Evolutionary conservation across 2,329 filamentous ascomycete genomes (phyloP).

Genomic region (Pseudogymnoascus sp.): DNA sequence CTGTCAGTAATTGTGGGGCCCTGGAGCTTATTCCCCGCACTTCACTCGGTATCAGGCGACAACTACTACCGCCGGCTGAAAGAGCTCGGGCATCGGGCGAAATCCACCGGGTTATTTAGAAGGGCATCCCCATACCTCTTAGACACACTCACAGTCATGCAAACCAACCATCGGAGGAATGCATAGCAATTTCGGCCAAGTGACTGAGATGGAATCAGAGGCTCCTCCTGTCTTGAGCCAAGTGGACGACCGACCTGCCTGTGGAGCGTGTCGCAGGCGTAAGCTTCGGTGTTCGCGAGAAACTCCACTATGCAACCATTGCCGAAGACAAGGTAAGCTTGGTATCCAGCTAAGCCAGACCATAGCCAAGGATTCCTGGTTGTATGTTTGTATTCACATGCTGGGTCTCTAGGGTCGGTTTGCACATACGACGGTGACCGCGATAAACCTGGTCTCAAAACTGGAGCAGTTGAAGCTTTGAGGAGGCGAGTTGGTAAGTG

Average conservation of each 20-base stretch:
- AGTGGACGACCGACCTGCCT: slow-evolving; percentile 13
- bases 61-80: background rate
- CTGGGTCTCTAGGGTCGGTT: background rate
- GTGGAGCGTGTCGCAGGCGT: slow-evolving; percentile 17
- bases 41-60: slow-evolving; percentile 2
- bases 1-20: background rate
- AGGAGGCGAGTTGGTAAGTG: slow-evolving; percentile 15
- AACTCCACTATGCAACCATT: slow-evolving; percentile 16
- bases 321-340: slow-evolving; percentile 10
- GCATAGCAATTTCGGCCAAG: background rate
- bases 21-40: background rate
- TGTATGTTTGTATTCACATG: background rate
- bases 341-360: background rate
- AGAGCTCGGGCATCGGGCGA: slow-evolving; percentile 4
- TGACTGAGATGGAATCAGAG: background rate
- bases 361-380: background rate
- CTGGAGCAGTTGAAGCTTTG: slow-evolving; percentile 19
- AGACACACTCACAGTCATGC: background rate
- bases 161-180: background rate
- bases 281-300: slow-evolving; percentile 19
- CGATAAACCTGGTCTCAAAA: slow-evolving; percentile 20
- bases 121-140: background rate
- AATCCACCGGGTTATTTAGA: background rate
- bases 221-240: background rate
- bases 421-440: slow-evolving; percentile 20